Percentiles rank a stretch among this genome's conserved stretches.
Evolutionary conservation across 129 eudicot species (phyloP).

Genomic region (Saussurea involucrata): DNA sequence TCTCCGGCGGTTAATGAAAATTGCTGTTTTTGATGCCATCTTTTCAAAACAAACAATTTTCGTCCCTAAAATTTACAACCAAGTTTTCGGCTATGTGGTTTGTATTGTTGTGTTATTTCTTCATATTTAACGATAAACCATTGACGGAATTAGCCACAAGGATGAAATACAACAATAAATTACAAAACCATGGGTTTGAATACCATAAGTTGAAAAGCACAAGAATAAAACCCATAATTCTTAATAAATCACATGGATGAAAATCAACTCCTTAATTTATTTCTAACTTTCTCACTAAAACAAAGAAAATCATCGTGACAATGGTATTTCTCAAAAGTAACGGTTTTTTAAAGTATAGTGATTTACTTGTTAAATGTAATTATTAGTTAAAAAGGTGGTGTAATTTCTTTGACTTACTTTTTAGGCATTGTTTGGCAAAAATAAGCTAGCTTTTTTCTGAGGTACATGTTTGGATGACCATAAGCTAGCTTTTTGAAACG

Average conservation of each 20-base stretch:
- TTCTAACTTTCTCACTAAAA: background rate
- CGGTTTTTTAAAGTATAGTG: background rate
- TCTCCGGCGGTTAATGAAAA: background rate
- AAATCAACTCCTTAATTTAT: background rate
- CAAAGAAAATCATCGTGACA: background rate
- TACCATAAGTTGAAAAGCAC: background rate
- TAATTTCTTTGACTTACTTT: background rate
- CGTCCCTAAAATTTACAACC: too few relatives aligned
- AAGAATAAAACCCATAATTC: background rate
- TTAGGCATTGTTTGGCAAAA: too few relatives aligned
- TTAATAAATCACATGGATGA: too few relatives aligned
- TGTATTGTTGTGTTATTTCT: background rate
- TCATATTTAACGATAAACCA: too few relatives aligned
- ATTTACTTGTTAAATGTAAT: background rate
- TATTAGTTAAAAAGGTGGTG: background rate
- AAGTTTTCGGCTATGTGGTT: background rate
- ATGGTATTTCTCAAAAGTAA: background rate
- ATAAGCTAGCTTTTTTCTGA: too few relatives aligned
- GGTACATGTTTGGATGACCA: too few relatives aligned
- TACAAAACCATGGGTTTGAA: background rate
- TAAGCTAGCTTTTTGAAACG: too few relatives aligned
- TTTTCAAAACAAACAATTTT: background rate
- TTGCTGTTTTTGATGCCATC: background rate
- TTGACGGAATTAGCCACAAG: too few relatives aligned
- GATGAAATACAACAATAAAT: too few relatives aligned